Evolutionary conservation across 257 asterid genomes (phyloP).

Genomic region (Solanum appendiculatum): DNA sequence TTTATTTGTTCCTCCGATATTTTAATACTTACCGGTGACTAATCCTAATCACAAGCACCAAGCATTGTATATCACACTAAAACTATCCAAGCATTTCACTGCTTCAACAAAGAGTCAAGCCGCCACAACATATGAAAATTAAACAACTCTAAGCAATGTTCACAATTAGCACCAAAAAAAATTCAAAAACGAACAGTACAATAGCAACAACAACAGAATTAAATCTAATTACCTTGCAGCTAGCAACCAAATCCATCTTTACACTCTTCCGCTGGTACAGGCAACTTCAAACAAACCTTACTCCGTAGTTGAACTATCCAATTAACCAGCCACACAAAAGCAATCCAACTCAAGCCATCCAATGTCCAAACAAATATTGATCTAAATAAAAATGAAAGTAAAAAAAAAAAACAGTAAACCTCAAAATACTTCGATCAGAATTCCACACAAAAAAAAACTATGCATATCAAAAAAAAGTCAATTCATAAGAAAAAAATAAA

Average conservation of each 20-base stretch:
- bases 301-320: neutral
- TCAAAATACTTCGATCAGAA: neutral
- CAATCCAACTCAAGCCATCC: neutral
- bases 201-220: neutral
- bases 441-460: neutral
- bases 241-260: conserved; percentile 69
- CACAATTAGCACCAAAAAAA: neutral
- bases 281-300: neutral
- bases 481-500: neutral
- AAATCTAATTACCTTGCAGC: conserved; percentile 55
- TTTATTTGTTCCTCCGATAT: neutral
- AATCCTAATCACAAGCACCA: neutral
- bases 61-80: neutral
- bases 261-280: neutral
- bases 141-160: neutral
- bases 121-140: neutral
- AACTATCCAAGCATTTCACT: neutral
- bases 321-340: neutral
- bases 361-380: neutral
- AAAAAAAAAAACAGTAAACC: neutral
- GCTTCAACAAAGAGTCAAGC: neutral
- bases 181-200: neutral
- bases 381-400: neutral
- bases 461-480: neutral
- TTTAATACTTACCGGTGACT: neutral